Evolutionary conservation across 768 basidiomycete species (phyloP), one percentile per base, ranked within the genome.

Genomic region (Lactarius psammicola): DNA sequence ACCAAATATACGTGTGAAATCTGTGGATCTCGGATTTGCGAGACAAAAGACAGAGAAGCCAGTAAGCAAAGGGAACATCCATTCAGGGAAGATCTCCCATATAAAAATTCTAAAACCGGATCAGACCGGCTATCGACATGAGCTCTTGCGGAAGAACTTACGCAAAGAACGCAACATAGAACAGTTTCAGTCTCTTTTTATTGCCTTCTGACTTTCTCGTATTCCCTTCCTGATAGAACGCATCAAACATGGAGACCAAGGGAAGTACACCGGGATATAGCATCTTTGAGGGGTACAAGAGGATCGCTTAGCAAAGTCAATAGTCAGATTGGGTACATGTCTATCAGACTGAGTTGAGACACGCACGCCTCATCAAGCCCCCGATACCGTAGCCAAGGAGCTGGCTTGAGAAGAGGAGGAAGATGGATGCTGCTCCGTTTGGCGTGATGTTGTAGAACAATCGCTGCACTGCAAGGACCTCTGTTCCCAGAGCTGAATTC

Each of bases 231-330:
- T 73, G 77, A 72, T 78, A 85, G 31, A 85, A 71, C 6, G 78
- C 76, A 61, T 83, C 82, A 59, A 83, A 79, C 79, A 82, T 80
- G 42, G 81, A 79, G 9, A 82, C 78, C 2, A 82, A 65, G 2
- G 82, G 82, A 11, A 84, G 68, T 20, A 79, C 75, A 28, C 73
- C 75, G 0, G 82, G 82, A 63, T 82, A 84, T 26, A 84, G 69
- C 80, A 83, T 82, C 71, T 82, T 82, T 15, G 82, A 80, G 1
- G 82, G 82, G 71, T 85, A 85, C 11, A 86, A 72, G 31, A 83
- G 72, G 20, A 81, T 76, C 23, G 75, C 80, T 81, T 54, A n/a
- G n/a, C 8, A 42, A 63, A 59, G 11, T 63, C 53, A 51, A 31
- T 5, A 9, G 26, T 58, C 28, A 31, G 56, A 5, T 54, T 8